Base-by-base conservation (phyloP, 495 filamentous ascomycete species). In the Lindgomyces ingoldianus region DNA sequence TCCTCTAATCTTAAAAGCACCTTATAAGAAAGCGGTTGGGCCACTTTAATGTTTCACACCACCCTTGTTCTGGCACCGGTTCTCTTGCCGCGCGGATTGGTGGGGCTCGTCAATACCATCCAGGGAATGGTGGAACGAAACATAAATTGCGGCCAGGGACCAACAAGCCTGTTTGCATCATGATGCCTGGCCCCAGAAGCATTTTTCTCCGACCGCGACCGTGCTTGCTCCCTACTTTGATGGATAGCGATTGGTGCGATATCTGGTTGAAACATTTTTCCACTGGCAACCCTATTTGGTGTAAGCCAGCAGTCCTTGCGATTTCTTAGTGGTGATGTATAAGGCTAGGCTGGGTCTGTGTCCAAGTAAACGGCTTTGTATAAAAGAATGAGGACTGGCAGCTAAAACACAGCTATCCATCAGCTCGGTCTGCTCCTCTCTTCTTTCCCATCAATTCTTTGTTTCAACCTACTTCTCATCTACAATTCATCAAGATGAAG, bases 401-500 rank as follows among this genome's bases (percentile, higher is more conserved):
- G 22, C 22, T 41, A 22, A 19, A 9, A 29, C 29, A 14, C 18
- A 27, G n/a, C 11, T 6, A 6, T 33, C 49, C 16, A 52, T 27
- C 49, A 52, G 22, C 49, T 4, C 25, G 14, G 49, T 33, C 49
- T 52, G 49, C 25, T 52, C 26, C 41, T 46, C 24, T 51, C 49
- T 26, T 22, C 3, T 33, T 16, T 49, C 6, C 33, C 22, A 19
- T 54, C 41, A 14, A 42, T 11, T 60, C 19, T 42, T 44, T 51
- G 1, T 60, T 62, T 39, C 29, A 48, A 24, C 46, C 42, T 44
- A 19, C 27, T 25, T 33, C 16, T 44, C 19, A 41, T 14, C 48
- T 27, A 25, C 10, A 24, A 10, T 44, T 26, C 14, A n/a, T 55
- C 30, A 68, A 22, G 22, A 72, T 73, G 69, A 72, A 67, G 63